Conservation (phyloP, 192 early-diverging fungal genomes). For the Linnemannia hyalina region DNA sequence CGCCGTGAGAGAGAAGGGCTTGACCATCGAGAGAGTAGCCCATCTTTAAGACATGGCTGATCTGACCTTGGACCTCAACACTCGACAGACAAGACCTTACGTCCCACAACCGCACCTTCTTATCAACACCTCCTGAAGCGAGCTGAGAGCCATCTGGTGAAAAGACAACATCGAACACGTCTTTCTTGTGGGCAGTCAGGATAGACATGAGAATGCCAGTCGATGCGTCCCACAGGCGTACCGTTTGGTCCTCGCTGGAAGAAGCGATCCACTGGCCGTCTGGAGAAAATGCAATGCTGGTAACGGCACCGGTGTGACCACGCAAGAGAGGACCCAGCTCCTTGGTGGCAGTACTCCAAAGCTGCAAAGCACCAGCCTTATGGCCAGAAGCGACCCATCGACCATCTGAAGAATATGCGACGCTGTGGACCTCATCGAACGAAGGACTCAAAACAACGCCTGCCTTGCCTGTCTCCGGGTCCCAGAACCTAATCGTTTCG, state of each 20-base stretch:
- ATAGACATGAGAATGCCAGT: background rate
- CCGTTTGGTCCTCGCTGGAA: background rate
- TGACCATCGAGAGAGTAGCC: background rate
- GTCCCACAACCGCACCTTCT: constrained; percentile 10
- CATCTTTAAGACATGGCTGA: background rate
- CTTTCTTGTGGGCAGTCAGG: background rate
- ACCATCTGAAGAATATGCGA: background rate
- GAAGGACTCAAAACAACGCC: background rate
- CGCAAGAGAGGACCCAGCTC: background rate
- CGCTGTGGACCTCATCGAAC: background rate
- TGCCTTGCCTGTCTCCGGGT: background rate
- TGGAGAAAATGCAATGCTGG: background rate
- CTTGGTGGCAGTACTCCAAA: background rate
- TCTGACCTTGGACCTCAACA: background rate
- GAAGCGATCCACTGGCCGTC: background rate
- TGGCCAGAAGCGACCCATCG: background rate
- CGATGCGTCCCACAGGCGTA: constrained; percentile 11
- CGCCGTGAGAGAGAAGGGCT: background rate
- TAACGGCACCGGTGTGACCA: background rate
- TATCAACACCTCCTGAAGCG: constrained; percentile 7
- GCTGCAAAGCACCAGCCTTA: too few relatives aligned
- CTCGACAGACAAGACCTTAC: background rate
- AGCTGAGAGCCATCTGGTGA: constrained; percentile 3
- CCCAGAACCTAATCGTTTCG: constrained; percentile 5
- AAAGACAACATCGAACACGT: background rate